Base-by-base conservation (phyloP, 805 yeast species). In the Cyberlindnera veronae region DNA sequence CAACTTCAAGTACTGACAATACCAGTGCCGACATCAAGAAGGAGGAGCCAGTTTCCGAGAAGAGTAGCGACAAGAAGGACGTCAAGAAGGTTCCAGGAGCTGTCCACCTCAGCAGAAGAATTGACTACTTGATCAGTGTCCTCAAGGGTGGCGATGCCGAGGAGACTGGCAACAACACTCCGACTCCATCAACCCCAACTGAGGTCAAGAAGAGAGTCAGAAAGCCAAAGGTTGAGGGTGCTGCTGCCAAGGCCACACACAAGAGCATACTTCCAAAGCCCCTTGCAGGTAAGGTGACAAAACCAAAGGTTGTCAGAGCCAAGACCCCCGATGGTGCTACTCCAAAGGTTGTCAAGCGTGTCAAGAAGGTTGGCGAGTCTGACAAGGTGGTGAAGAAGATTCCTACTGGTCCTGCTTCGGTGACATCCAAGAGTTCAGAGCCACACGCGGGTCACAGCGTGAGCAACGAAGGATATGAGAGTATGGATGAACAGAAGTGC, bases 91-190 rank as follows among this genome's bases (percentile, higher is more conserved):
- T 84, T 4, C 98, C 99, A 1, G 93, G 95, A 8, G 75, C 96
- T 3, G 93, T 93, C 14, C 99, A 93, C 63, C 68, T 93, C 36
- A 87, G 86, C 10, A 79, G 99, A 63, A 78, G 99, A 58, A 81
- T 87, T 1, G 99, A 95, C 59, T 91, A 90, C 54, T 69, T 93
- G 54, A 73, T 91, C 20, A 63, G 77, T 3, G 79, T 87, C 10
- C 64, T 91, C 50, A 72, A 73, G 45, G 95, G 81, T 15, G 81
- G 74, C 19, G 72, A 66, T 7, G 28, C 47, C 10, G 51, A 47
- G 11, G 72, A 67, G 12, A 48, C 49, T 14, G 36, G 54, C 2
- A 41, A 34, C n/a, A 50, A 53, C 20, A 51, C 61, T 5, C 55
- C 62, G n/a, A 61, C 54, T 3, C 56, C 64, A 3, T 42, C 60